Evolutionary conservation across 108 stramenopile genomes (phyloP).

Genomic region (Skeletonema tropicum): DNA sequence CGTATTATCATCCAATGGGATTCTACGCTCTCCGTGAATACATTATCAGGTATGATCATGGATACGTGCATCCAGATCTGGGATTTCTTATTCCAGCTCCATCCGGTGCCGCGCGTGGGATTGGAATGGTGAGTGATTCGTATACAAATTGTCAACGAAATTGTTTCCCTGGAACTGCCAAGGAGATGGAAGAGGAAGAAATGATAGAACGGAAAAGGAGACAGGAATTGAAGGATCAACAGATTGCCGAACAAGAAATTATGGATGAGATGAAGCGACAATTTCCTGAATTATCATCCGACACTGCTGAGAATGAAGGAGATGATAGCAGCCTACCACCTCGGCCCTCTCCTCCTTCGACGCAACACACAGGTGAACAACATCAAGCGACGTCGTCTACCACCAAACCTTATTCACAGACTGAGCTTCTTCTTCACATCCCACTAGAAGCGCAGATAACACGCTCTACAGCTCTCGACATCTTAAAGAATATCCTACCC

Average conservation of each 20-base stretch:
- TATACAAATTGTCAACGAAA: constrained; percentile 70
- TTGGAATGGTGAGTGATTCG: constrained; percentile 76
- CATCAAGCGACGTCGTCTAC: constrained; percentile 25
- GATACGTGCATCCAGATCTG: constrained; percentile 87
- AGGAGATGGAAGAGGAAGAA: constrained; percentile 44
- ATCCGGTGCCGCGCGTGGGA: constrained; percentile 65
- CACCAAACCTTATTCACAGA: constrained; percentile 35
- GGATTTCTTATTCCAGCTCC: constrained; percentile 82
- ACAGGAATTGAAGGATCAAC: constrained; percentile 13
- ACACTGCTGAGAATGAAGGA: background rate
- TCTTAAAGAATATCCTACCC: constrained; percentile 58
- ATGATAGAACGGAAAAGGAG: background rate
- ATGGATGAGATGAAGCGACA: constrained; percentile 31
- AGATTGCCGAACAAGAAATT: constrained; percentile 16
- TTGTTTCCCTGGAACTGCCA: constrained; percentile 67
- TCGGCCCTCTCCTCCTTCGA: background rate
- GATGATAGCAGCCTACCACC: background rate
- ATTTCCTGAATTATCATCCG: constrained; percentile 19
- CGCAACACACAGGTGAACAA: background rate
- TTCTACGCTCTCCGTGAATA: constrained; percentile 75
- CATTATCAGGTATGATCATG: constrained; percentile 67
- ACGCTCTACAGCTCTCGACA: constrained; percentile 67
- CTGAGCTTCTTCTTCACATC: constrained; percentile 70
- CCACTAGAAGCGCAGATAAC: constrained; percentile 84
- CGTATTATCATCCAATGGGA: constrained; percentile 63